These are phyloP conservation scores for Curvularia sp. DNA, from an alignment of 2,329 filamentous ascomycete species.

Conservation along the genomic window DNA sequence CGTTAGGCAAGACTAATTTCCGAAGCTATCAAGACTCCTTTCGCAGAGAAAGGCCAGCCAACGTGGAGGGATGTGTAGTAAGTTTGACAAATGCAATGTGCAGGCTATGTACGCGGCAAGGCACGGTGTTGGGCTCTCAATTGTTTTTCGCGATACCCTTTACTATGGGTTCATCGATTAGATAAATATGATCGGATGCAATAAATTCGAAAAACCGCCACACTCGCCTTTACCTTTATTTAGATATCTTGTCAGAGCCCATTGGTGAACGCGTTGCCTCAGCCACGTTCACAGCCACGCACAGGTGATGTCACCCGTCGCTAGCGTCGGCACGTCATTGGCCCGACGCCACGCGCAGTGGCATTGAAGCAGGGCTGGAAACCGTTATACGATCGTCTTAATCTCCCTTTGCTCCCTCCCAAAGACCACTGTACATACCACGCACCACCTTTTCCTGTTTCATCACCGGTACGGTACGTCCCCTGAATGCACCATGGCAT, in stretches of 20 bases:
- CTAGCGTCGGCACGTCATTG: slow-evolving; percentile 22
- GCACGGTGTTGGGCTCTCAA: slow-evolving; percentile 6
- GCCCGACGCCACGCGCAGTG: slow-evolving; percentile 24
- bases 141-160: slow-evolving; percentile 14
- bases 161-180: slow-evolving; percentile 1
- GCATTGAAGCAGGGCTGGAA: slow-evolving; percentile 28
- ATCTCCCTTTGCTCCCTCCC: slow-evolving; percentile 17
- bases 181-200: not conserved
- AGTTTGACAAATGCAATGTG: not conserved
- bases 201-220: not conserved
- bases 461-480: not conserved
- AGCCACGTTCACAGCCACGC: slow-evolving; percentile 30
- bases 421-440: not conserved
- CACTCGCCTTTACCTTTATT: not conserved
- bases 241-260: not conserved
- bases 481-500: not conserved
- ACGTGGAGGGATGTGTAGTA: slow-evolving; percentile 51
- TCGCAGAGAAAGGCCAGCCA: slow-evolving; percentile 40
- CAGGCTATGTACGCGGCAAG: slow-evolving; percentile 3
- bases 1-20: slow-evolving; percentile 13
- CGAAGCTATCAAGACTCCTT: slow-evolving; percentile 62
- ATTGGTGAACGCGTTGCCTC: not conserved
- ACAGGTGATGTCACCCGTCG: slow-evolving; percentile 34
- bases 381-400: slow-evolving; percentile 19
- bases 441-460: not conserved